Conservation (phyloP, 1,284 basidiomycete genomes). For the Phlebopus sp. region DNA sequence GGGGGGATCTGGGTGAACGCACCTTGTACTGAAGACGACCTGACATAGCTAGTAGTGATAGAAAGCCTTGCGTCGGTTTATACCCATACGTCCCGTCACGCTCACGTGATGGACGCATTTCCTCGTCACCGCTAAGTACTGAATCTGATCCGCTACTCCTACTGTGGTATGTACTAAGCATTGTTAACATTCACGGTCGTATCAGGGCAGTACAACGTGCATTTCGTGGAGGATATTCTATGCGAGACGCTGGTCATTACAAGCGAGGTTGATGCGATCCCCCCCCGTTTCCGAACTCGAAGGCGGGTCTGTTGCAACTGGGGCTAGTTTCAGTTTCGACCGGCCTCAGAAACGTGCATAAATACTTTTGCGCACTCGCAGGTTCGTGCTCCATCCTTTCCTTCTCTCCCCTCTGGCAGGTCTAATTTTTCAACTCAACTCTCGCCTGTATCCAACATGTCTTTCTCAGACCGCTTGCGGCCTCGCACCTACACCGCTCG, state of each 20-base stretch:
- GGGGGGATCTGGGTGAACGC: conserved; percentile 8
- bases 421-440: conserved; percentile 6
- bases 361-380: too few relatives aligned
- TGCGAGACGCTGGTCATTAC: too few relatives aligned
- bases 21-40: conserved; percentile 74
- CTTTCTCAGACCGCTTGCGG: conserved; percentile 29
- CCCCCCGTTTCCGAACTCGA: too few relatives aligned
- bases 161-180: too few relatives aligned
- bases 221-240: too few relatives aligned
- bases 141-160: too few relatives aligned
- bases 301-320: too few relatives aligned
- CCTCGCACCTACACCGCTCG: conserved; percentile 39
- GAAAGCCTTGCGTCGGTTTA: background rate
- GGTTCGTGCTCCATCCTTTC: too few relatives aligned
- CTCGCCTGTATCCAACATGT: conserved; percentile 13
- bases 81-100: background rate
- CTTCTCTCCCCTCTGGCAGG: background rate
- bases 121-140: background rate
- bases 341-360: conserved; percentile 7
- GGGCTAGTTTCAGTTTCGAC: conserved; percentile 13
- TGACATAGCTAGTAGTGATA: conserved; percentile 41
- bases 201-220: background rate
- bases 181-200: too few relatives aligned
- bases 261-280: too few relatives aligned
- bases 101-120: background rate